Evolutionary conservation across 768 basidiomycete genomes (phyloP).

Genomic region (Suillus spraguei): DNA sequence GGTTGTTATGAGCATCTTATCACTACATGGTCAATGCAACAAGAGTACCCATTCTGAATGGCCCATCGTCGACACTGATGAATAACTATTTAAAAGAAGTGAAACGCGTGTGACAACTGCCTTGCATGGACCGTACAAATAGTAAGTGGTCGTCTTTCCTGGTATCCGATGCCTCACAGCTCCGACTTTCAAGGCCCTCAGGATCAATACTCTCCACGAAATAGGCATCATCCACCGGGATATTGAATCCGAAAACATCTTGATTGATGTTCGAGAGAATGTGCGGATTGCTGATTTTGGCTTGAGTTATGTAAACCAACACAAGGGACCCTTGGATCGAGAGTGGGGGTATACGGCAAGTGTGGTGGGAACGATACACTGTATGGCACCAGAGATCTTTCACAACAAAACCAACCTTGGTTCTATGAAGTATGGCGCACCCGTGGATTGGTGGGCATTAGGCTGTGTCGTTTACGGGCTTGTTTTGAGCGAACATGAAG

Average conservation of each 20-base stretch:
- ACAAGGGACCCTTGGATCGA: not conserved
- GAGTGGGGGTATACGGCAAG: not conserved
- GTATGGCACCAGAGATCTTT: not conserved
- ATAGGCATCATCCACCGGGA: conserved; percentile 70
- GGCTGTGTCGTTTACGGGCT: not conserved
- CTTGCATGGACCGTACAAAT: conserved; percentile 41
- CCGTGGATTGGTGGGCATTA: not conserved
- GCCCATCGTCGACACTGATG: conserved; percentile 22
- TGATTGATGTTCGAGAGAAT: not conserved
- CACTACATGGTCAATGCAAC: not conserved
- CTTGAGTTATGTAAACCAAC: not conserved
- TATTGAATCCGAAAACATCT: conserved; percentile 41
- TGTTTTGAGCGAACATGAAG: not conserved
- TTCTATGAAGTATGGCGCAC: not conserved
- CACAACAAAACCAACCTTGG: not conserved
- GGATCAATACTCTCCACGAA: conserved; percentile 47
- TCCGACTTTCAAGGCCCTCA: conserved; percentile 34
- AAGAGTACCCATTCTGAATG: not conserved
- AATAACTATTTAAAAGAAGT: not conserved
- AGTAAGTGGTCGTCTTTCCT: conserved; percentile 24
- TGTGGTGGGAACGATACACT: not conserved
- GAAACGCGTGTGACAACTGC: not conserved
- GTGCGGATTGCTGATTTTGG: not conserved
- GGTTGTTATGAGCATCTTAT: conserved; percentile 39
- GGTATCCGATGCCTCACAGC: not conserved